Evolutionary conservation across 768 basidiomycete species (phyloP).

Genomic region (Suillus fuscotomentosus): DNA sequence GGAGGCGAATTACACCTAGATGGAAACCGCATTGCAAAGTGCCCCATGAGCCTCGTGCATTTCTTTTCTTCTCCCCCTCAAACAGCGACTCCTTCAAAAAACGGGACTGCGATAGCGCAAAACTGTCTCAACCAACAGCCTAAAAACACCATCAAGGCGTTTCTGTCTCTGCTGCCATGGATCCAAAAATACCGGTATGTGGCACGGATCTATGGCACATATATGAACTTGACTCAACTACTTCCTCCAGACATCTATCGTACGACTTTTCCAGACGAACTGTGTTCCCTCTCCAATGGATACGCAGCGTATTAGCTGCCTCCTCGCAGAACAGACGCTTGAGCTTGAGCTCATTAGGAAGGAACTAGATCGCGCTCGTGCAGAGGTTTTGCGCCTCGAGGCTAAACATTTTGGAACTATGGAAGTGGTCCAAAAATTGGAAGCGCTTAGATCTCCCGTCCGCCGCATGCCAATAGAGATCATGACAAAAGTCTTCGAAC

Average conservation of each 20-base stretch:
- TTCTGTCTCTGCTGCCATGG: not conserved
- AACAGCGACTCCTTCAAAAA: conserved; percentile 1
- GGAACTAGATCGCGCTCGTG: conserved; percentile 23
- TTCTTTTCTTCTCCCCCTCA: not conserved
- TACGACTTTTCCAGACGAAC: conserved; percentile 28
- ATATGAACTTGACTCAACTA: not conserved
- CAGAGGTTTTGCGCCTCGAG: conserved; percentile 19
- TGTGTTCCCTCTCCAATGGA: conserved; percentile 25
- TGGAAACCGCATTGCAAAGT: not conserved
- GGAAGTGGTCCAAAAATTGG: conserved; percentile 21
- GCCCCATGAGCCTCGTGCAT: not conserved
- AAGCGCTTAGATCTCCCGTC: conserved; percentile 27
- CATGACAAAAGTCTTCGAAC: conserved; percentile 26
- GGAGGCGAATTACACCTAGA: not conserved
- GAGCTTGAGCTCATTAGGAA: conserved; percentile 14
- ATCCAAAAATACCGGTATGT: conserved; percentile 24
- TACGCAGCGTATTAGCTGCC: conserved; percentile 10
- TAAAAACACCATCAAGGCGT: not conserved
- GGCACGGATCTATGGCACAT: not conserved
- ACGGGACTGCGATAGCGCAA: not conserved
- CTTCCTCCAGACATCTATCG: conserved; percentile 21
- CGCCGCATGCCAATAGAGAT: conserved; percentile 32
- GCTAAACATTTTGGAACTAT: conserved; percentile 7
- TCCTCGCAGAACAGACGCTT: conserved; percentile 18
- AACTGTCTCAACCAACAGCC: not conserved